Conservation (phyloP, 139 green algal genomes). For the Closterium sp. region DNA sequence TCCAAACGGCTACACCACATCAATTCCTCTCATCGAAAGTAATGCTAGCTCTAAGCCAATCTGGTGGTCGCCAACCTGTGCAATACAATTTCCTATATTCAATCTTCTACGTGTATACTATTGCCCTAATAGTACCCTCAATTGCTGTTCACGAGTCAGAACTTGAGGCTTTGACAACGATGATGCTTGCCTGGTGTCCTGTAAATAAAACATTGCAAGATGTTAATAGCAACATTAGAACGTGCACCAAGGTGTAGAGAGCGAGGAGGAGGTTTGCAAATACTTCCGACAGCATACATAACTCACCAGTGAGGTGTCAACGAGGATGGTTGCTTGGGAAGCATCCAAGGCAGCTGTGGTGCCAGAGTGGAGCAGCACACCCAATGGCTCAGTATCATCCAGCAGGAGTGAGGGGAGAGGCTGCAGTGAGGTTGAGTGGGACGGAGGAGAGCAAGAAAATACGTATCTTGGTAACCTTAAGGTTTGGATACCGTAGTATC, state of each 20-base stretch:
- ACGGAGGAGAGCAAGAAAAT: too few species aligned
- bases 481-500: too few species aligned
- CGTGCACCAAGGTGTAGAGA: not conserved
- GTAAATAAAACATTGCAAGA: not conserved
- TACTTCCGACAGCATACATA: not conserved
- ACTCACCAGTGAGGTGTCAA: not conserved
- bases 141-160: not conserved
- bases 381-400: not conserved
- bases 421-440: too few species aligned
- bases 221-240: too few species aligned
- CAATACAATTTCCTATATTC: too few species aligned
- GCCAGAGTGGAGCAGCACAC: not conserved
- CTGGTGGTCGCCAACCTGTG: too few species aligned
- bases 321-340: not conserved
- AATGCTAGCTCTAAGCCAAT: too few species aligned
- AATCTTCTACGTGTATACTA: too few species aligned
- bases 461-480: too few species aligned
- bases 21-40: too few species aligned
- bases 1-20: too few species aligned
- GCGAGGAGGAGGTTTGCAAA: not conserved
- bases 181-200: not conserved
- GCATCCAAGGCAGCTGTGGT: not conserved
- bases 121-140: too few species aligned
- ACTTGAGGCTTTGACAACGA: not conserved
- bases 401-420: not conserved